These are phyloP conservation scores for Suzukiozyma palmioleophila DNA, from an alignment of 1,139 yeast genomes.

Conservation along the genomic window DNA sequence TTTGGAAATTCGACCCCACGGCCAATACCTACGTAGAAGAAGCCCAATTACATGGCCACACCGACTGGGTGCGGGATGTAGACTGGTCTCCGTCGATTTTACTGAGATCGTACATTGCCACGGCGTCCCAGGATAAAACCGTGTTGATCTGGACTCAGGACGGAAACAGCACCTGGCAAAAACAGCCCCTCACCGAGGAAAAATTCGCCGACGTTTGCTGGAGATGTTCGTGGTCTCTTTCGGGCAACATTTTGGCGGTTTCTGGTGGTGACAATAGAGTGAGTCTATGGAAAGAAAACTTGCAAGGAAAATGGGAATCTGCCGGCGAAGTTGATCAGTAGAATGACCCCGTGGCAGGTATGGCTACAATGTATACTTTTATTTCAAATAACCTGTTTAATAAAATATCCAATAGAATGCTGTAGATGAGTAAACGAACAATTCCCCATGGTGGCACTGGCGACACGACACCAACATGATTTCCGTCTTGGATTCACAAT, in stretches of 20 bases:
- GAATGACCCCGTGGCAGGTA: background rate
- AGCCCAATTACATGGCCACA: slow-evolving; percentile 79
- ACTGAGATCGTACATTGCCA: slow-evolving; percentile 87
- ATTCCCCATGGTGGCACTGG: too few relatives aligned
- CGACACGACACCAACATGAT: too few relatives aligned
- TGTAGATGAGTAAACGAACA: too few relatives aligned
- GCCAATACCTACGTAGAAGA: slow-evolving; percentile 64
- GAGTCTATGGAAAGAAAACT: slow-evolving; percentile 92
- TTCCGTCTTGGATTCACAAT: slow-evolving; percentile 22
- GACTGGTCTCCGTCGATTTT: slow-evolving; percentile 95
- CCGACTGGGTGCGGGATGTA: slow-evolving; percentile 98
- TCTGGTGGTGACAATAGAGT: slow-evolving; percentile 96
- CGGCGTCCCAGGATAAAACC: slow-evolving; percentile 95
- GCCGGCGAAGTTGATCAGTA: slow-evolving; percentile 91
- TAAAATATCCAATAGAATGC: background rate
- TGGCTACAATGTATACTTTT: background rate
- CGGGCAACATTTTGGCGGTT: slow-evolving; percentile 93
- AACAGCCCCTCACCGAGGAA: slow-evolving; percentile 67
- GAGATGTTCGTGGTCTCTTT: slow-evolving; percentile 97
- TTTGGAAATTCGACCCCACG: slow-evolving; percentile 72
- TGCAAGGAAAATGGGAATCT: slow-evolving; percentile 92
- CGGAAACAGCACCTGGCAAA: slow-evolving; percentile 71
- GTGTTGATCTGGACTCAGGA: slow-evolving; percentile 91
- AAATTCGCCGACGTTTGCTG: slow-evolving; percentile 96
- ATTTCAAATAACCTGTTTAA: background rate